Base-by-base conservation (phyloP, 495 filamentous ascomycete species). In the Bacidia gigantensis region DNA sequence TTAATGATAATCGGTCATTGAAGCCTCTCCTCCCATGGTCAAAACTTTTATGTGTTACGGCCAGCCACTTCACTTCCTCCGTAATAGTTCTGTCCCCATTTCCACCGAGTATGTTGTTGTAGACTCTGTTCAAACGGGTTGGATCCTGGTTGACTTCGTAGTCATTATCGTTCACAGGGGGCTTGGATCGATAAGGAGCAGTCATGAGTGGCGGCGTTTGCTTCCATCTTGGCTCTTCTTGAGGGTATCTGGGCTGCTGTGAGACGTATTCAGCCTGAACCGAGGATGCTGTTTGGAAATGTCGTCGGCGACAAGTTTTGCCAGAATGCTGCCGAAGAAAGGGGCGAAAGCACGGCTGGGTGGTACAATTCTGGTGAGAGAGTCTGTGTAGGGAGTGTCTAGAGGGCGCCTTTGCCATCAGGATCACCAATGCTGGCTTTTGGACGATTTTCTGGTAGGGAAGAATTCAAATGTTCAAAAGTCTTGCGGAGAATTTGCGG, bases 31-130 rank as follows among this genome's bases (percentile, higher is more conserved):
- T 74, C 46, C 88, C 92, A 59, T 96, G 87, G 68, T 97, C 92
- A 65, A 95, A 97, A 67, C 87, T 95, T 80, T 96, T 96, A 67
- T 99, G 92, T 38, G 92, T 99, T 52, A 99, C 78, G 11, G 90
- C 89, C 58, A 96, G 74, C 92, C 90, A 99, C 68, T 96, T 95
- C 58, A 90, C 72, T 68, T 97, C 89, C 2, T 95, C 88, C 29
- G 81, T 81, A 56, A 97, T 73, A 64, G 89, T 60, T 56, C 75
- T 72, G 51, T 82, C 76, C 57, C 86, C 84, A 50, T 76, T 74
- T 50, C 66, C 65, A 20, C 89, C 87, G 49, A 96, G 68, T 52
- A 96, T 64, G 23, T 69, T 70, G 39, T 73, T 71, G 65, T 94
- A 90, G 64, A 87, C 82, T 38, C 71, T 64, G 62, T 97, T 84